Evolutionary conservation across 2,329 filamentous ascomycete species (phyloP).

Genomic region (Cladosporium phlei): DNA sequence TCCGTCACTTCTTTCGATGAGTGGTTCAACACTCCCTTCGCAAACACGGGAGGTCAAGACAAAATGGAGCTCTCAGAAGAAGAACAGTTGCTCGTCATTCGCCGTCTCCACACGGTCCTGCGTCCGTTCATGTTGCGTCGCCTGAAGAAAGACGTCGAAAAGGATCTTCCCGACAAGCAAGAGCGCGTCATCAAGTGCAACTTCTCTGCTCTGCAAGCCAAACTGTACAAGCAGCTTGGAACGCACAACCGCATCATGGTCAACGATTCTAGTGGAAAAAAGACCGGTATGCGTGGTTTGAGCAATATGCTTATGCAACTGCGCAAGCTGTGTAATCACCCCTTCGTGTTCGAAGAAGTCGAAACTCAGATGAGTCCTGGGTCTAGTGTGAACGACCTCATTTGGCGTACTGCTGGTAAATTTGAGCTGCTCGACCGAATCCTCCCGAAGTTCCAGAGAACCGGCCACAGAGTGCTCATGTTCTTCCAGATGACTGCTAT

Average conservation of each 20-base stretch:
- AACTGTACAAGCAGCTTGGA: conserved; percentile 95
- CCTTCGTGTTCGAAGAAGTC: conserved; percentile 96
- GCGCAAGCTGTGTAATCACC: conserved; percentile 97
- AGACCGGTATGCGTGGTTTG: conserved; percentile 85
- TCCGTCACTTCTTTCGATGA: conserved; percentile 98
- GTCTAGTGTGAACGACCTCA: conserved; percentile 80
- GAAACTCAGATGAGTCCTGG: conserved; percentile 96
- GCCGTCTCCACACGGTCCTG: conserved; percentile 94
- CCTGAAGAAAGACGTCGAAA: conserved; percentile 99
- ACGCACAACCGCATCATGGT: conserved; percentile 93
- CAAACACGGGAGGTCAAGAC: conserved; percentile 94
- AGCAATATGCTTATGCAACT: conserved; percentile 99
- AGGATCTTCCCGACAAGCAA: conserved; percentile 96
- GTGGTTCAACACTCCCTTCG: conserved; percentile 99
- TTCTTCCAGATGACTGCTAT: conserved; percentile 99
- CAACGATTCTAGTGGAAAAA: conserved; percentile 91
- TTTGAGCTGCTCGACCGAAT: conserved; percentile 93
- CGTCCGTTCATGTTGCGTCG: conserved; percentile 95
- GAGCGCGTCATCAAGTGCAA: conserved; percentile 99
- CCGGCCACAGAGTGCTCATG: conserved; percentile 93
- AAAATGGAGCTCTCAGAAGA: conserved; percentile 99
- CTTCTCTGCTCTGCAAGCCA: conserved; percentile 88
- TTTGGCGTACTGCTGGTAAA: conserved; percentile 95
- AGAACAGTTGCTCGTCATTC: conserved; percentile 97
- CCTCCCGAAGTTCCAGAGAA: conserved; percentile 85